Base-by-base conservation (phyloP, 129 eudicot species). In the Apium graveolens region DNA sequence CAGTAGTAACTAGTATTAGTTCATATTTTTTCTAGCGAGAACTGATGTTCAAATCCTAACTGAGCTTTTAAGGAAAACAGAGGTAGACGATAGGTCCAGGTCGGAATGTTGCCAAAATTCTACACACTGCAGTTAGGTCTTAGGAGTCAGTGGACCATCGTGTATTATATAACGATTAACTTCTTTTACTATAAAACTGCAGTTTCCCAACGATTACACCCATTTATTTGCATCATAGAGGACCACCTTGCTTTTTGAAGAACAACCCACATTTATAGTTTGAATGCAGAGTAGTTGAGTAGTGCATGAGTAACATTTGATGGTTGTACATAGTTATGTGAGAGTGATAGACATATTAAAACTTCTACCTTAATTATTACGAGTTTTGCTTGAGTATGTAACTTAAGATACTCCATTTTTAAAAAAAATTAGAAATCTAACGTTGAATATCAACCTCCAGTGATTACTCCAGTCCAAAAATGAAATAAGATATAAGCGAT, bases 241-340 rank as follows among this genome's bases (percentile, higher is more conserved):
- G 68, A 60, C 68, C 68, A 26, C 68, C 68, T 60, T 60, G 31
- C 66, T n/a, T n/a, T 60, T 60, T 60, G 32, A 60, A 60, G 32
- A n/a, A 5, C 27, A 4, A 53, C 11, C 66, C 31, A 57, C 31
- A 24, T 48, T 3, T 39, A 7, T 39, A 39, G 1, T 45, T 20
- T 51, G 26, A 4, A 2, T 24, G n/a, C 66, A 24, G 31, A 8
- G 31, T n/a, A 8, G 66, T 57, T 9, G 66, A 57, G 31, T 57
- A 29, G n/a, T 57, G n/a, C n/a, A n/a, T n/a, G n/a, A n/a, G n/a
- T n/a, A n/a, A n/a, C n/a, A n/a, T n/a, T n/a, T n/a, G n/a, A n/a
- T n/a, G 31, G 14, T 18, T 48, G 55, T 17, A 48, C 55, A 48
- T 48, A 17, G 24, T 48, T 48, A 5, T 17, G 17, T 20, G 55